Percentiles rank a stretch among this genome's conserved stretches.
phyloP scores from a whole-genome alignment of 352 stramenopile species.

The Heterotrichella gracilis region DNA sequence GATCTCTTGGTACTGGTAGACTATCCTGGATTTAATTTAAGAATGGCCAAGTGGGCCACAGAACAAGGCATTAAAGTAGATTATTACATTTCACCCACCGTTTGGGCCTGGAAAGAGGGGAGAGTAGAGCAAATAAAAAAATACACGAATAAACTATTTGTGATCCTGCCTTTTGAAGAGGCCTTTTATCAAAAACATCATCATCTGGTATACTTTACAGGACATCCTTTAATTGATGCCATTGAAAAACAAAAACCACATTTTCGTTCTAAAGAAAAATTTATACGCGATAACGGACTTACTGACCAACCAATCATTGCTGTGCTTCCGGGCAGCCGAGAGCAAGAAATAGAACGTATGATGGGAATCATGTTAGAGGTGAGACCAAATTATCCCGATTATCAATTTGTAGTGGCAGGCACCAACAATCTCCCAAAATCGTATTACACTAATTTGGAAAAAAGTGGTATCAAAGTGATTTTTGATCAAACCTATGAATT shows the following conservation, averaged over 20 bases:
- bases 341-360: not conserved
- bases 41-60: not conserved
- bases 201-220: not conserved
- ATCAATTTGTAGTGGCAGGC: not conserved
- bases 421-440: not conserved
- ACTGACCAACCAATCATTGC: not conserved
- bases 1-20: not conserved
- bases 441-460: not conserved
- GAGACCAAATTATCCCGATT: not conserved
- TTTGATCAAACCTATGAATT: conserved; percentile 2
- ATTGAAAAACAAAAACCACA: not conserved
- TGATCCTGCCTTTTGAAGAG: not conserved
- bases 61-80: conserved; percentile 4
- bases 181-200: conserved; percentile 8
- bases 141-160: conserved; percentile 6
- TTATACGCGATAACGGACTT: not conserved
- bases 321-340: not conserved
- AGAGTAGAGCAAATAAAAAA: not conserved
- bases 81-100: not conserved
- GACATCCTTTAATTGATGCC: not conserved
- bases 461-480: not conserved
- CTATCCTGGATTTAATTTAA: not conserved
- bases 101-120: not conserved
- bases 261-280: not conserved
- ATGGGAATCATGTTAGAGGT: not conserved